A percentile compares a stretch with the other conserved stretches of the same genome.
phyloP scores from a whole-genome alignment of 2,329 filamentous ascomycete species.

The Curvularia eragrostidis region DNA sequence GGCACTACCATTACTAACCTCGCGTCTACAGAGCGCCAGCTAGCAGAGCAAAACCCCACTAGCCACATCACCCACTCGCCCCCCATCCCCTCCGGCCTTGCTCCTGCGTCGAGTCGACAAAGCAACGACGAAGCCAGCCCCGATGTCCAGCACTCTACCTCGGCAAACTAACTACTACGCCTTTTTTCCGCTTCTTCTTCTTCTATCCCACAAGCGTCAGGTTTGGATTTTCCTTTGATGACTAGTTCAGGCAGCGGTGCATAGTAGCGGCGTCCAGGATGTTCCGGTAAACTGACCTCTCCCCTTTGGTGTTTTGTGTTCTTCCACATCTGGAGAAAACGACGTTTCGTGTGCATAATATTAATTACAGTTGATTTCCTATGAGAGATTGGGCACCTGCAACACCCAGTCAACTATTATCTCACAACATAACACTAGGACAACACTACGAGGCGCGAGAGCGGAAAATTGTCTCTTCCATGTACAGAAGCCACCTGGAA shows the following conservation, averaged over 20 bases:
- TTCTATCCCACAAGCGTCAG: neutral
- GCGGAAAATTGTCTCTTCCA: neutral
- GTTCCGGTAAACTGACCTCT: neutral
- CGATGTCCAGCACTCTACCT: slow-evolving; percentile 4
- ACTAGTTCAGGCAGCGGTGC: neutral
- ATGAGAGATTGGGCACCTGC: neutral
- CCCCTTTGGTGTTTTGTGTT: neutral
- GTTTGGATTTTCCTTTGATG: neutral
- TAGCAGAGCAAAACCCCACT: slow-evolving; percentile 42
- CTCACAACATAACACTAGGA: neutral
- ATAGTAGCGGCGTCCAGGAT: neutral
- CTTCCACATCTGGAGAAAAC: no score
- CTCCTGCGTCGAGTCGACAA: slow-evolving; percentile 28
- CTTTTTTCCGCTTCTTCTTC: neutral
- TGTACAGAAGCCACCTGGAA: neutral
- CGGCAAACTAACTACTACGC: slow-evolving; percentile 4
- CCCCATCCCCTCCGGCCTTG: slow-evolving; percentile 36
- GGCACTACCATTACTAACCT: slow-evolving; percentile 5
- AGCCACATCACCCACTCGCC: slow-evolving; percentile 43
- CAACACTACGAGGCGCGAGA: neutral
- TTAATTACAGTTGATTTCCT: neutral
- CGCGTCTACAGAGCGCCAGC: slow-evolving; percentile 41
- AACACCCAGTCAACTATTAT: neutral
- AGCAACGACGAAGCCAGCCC: slow-evolving; percentile 11
- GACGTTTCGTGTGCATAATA: neutral